A percentile compares a stretch with the other conserved stretches of the same genome.
Conservation (phyloP, 305 asterid species). For the Fraxinus baroniana region DNA sequence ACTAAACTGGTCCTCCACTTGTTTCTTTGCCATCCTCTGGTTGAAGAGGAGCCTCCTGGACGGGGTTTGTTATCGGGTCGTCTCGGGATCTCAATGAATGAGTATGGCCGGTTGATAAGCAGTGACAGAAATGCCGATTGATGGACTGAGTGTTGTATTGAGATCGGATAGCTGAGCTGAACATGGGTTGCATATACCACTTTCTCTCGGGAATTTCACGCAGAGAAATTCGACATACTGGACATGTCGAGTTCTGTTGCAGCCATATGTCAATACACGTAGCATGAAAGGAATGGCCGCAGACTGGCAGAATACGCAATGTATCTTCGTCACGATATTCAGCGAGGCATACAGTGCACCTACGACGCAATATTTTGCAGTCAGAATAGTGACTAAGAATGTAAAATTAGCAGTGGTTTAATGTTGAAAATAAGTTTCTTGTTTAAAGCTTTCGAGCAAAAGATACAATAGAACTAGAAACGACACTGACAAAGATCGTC, state of each 20-base stretch:
- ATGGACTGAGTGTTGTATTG: conserved; percentile 35
- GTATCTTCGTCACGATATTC: conserved; percentile 71
- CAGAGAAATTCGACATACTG: conserved; percentile 68
- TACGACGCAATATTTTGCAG: conserved; percentile 19
- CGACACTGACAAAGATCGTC: background rate
- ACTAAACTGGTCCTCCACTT: conserved; percentile 40
- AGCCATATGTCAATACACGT: conserved; percentile 77
- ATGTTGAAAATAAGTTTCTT: background rate
- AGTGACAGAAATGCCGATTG: conserved; percentile 34
- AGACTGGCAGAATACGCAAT: conserved; percentile 54
- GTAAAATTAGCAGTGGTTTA: background rate
- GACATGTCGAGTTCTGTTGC: conserved; percentile 75
- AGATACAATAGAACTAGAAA: background rate
- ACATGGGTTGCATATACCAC: conserved; percentile 58
- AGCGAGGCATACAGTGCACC: conserved; percentile 64
- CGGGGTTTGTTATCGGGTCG: conserved; percentile 18
- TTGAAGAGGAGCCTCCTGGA: conserved; percentile 20
- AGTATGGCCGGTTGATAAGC: conserved; percentile 38
- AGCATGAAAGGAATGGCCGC: conserved; percentile 77
- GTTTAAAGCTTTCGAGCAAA: background rate
- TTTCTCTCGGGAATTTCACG: conserved; percentile 43
- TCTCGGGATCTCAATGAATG: conserved; percentile 29
- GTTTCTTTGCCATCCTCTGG: conserved; percentile 17
- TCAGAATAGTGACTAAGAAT: background rate
- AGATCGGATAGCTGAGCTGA: conserved; percentile 51